Evolutionary conservation across 129 eudicot genomes (phyloP).

Genomic region (Erigeron canadensis): DNA sequence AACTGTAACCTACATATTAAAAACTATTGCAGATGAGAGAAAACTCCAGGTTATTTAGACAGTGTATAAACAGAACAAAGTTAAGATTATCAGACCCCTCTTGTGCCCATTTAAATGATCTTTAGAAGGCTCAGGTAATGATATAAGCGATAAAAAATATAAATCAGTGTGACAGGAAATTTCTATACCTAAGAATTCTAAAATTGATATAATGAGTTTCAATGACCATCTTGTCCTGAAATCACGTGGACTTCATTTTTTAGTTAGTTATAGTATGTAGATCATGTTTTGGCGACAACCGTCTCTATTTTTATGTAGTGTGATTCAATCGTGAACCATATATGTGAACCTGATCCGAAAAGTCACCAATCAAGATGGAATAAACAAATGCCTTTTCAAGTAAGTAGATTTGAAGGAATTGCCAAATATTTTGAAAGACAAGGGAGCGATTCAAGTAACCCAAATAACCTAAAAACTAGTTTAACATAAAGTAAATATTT

Average conservation of each 20-base stretch:
- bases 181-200: constrained; percentile 1
- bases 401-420: neutral
- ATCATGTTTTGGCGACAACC: neutral
- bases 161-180: constrained; percentile 12
- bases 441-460: constrained; percentile 10
- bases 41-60: neutral
- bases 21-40: constrained; percentile 12
- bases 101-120: constrained; percentile 11
- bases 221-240: constrained; percentile 7
- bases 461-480: constrained; percentile 5
- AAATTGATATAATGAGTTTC: neutral
- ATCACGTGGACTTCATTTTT: neutral
- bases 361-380: neutral
- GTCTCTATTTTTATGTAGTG: neutral
- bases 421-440: neutral
- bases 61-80: neutral
- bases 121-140: neutral
- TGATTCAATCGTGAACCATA: neutral
- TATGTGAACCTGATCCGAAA: neutral
- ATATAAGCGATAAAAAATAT: neutral
- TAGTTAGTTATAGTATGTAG: neutral
- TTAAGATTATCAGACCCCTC: neutral
- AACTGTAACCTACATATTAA: neutral
- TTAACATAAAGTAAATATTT: constrained; percentile 9
- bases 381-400: neutral